These are phyloP conservation scores for Silene conica DNA, from an alignment of 148 eudicot species.

Conservation along the genomic window DNA sequence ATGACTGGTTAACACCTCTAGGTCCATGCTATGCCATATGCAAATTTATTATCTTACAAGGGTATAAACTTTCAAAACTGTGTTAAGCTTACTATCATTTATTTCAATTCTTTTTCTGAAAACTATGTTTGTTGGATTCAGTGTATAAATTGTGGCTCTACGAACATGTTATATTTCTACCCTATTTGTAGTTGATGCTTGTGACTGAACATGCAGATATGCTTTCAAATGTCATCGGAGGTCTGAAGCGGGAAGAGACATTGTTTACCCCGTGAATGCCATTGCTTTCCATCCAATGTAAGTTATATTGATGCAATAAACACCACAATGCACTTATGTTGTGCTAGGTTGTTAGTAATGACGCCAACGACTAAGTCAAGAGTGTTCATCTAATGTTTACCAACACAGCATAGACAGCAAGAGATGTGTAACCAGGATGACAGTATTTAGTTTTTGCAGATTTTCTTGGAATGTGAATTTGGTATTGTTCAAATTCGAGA, in stretches of 20 bases:
- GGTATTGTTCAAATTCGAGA: background rate
- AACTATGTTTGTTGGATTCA: background rate
- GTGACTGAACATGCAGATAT: slow-evolving; percentile 43
- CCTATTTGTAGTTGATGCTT: slow-evolving; percentile 11
- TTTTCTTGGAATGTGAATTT: too few relatives aligned
- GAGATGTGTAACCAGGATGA: background rate
- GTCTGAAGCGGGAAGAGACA: slow-evolving; percentile 88
- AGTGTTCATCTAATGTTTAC: background rate
- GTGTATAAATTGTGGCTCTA: background rate
- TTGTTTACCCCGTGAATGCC: slow-evolving; percentile 92
- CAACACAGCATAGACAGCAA: background rate
- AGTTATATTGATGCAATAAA: slow-evolving; percentile 22
- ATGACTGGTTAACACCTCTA: too few relatives aligned
- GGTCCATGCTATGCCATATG: too few relatives aligned
- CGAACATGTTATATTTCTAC: background rate
- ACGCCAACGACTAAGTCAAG: background rate
- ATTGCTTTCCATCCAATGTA: slow-evolving; percentile 93
- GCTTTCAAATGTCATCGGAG: slow-evolving; percentile 95
- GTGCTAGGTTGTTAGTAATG: background rate
- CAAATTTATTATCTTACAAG: too few relatives aligned
- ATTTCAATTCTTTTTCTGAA: background rate
- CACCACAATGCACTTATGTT: background rate
- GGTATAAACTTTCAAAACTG: background rate
- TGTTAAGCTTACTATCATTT: background rate
- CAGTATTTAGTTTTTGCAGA: background rate